Percentiles rank a stretch among this genome's conserved stretches.
Conservation (phyloP, 176 grass and related monocot species). For the Areca catechu region DNA sequence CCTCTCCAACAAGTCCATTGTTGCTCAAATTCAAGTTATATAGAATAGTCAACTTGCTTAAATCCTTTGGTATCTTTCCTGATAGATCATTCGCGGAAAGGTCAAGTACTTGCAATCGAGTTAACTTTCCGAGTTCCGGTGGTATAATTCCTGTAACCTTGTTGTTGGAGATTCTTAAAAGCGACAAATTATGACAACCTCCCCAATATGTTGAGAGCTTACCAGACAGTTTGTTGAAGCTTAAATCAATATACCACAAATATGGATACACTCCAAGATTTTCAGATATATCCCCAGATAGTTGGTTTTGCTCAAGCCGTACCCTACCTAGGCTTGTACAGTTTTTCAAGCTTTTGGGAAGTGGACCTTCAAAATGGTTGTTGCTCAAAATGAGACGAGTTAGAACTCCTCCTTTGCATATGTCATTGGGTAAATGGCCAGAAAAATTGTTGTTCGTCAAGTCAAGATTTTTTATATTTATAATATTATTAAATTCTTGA, state of each 20-base stretch:
- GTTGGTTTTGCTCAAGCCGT: background rate
- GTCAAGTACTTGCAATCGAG: background rate
- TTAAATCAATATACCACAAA: background rate
- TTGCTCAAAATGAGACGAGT: accelerated
- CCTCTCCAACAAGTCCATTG: slow-evolving; percentile 2
- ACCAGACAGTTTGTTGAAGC: background rate
- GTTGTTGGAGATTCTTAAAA: background rate
- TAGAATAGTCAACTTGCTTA: background rate
- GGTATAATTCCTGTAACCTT: background rate
- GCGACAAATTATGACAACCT: background rate
- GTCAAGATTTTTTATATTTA: no score
- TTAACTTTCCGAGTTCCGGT: background rate
- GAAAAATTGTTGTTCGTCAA: no score
- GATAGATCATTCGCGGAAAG: background rate
- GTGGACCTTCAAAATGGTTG: slow-evolving; percentile 5
- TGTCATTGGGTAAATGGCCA: no score
- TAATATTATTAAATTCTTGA: no score
- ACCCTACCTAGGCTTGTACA: background rate
- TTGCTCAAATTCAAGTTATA: background rate
- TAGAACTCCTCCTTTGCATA: no score
- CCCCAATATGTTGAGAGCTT: background rate
- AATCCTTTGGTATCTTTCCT: slow-evolving; percentile 2
- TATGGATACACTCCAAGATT: slow-evolving; percentile 17
- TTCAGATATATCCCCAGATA: slow-evolving; percentile 13
- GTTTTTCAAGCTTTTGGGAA: slow-evolving; percentile 13